phyloP scores from a whole-genome alignment of 108 stramenopile species.

The Fistulifera solaris region DNA sequence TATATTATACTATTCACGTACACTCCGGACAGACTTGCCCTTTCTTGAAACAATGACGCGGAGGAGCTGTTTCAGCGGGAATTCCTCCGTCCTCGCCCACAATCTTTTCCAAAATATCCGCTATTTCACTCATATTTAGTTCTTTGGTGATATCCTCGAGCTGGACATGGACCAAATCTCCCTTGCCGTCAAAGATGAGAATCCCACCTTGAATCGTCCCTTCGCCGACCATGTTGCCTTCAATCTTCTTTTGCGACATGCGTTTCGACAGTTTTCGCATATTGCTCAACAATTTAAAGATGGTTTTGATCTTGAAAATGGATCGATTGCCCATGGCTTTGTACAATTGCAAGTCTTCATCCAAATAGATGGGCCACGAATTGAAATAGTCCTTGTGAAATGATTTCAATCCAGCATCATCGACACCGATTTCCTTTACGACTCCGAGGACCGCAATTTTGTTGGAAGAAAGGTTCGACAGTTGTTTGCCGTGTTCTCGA shows the following conservation, averaged over 20 bases:
- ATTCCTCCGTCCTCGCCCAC: no score
- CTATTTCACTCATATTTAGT: no score
- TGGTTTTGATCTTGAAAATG: conserved; percentile 22
- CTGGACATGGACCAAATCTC: background rate
- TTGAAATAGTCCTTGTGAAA: conserved; percentile 47
- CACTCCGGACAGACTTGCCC: no score
- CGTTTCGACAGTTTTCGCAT: conserved; percentile 17
- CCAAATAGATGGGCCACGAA: conserved; percentile 34
- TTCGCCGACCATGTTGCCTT: conserved; percentile 65
- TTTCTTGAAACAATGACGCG: no score
- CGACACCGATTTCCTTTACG: conserved; percentile 68
- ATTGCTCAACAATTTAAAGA: conserved; percentile 4
- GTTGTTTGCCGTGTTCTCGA: background rate
- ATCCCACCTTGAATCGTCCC: conserved; percentile 68
- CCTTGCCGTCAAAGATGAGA: conserved; percentile 42
- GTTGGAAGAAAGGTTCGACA: conserved; percentile 8
- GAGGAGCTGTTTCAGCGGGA: no score
- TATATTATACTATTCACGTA: no score
- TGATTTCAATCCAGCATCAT: conserved; percentile 55
- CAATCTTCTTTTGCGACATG: conserved; percentile 33
- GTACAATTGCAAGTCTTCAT: conserved; percentile 44
- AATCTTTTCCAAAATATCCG: no score
- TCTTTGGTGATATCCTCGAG: no score
- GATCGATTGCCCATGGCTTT: conserved; percentile 44
- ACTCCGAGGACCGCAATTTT: conserved; percentile 32